A percentile compares a stretch with the other conserved stretches of the same genome.
These are phyloP conservation scores for Xylaria palmicola DNA, from an alignment of 495 filamentous ascomycete species.

Conservation along the genomic window DNA sequence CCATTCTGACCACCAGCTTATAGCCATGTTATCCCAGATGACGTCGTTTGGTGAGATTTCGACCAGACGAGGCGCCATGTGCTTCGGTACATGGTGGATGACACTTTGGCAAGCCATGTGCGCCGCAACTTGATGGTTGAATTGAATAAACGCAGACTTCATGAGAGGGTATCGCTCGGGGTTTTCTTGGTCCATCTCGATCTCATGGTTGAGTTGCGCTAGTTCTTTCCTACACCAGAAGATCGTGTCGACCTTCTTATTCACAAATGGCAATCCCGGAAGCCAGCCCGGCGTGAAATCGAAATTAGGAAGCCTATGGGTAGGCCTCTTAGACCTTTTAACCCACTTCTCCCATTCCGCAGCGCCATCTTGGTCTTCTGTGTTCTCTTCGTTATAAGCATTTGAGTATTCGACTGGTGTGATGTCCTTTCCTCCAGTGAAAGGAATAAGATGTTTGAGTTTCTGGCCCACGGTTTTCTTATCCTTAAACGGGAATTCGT, in stretches of 20 bases:
- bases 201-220: slow-evolving; percentile 86
- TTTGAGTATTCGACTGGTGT: slow-evolving; percentile 61
- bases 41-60: slow-evolving; percentile 94
- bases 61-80: slow-evolving; percentile 89
- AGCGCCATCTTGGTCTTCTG: slow-evolving; percentile 61
- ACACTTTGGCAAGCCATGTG: slow-evolving; percentile 97
- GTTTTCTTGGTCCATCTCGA: slow-evolving; percentile 84
- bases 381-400: slow-evolving; percentile 65
- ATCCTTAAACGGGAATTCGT: slow-evolving; percentile 42
- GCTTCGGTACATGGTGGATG: slow-evolving; percentile 86
- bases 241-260: slow-evolving; percentile 93
- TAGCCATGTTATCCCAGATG: slow-evolving; percentile 96
- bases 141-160: slow-evolving; percentile 98
- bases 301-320: slow-evolving; percentile 77
- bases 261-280: slow-evolving; percentile 74
- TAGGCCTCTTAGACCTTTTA: slow-evolving; percentile 77
- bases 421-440: slow-evolving; percentile 35
- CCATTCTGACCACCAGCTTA: slow-evolving; percentile 93
- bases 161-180: slow-evolving; percentile 88
- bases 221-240: slow-evolving; percentile 87
- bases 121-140: slow-evolving; percentile 95
- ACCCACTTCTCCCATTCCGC: slow-evolving; percentile 87
- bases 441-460: slow-evolving; percentile 43
- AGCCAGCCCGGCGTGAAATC: slow-evolving; percentile 70
- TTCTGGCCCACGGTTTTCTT: slow-evolving; percentile 44